Evolutionary conservation across 306 rosid genomes (phyloP).

Genomic region (Mimosa pudica): DNA sequence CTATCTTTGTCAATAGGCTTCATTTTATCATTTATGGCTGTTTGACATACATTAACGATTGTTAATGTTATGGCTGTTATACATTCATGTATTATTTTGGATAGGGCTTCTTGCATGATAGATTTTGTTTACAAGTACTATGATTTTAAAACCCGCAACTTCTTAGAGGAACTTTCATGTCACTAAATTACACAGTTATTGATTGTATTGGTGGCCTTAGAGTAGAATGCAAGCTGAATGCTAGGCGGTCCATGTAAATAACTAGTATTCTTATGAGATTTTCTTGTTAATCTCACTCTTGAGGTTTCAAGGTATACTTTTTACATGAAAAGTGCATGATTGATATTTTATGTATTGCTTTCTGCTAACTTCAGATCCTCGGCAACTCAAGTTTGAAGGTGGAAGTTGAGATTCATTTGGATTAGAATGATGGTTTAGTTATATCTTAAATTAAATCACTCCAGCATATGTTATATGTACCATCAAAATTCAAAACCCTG

Average conservation of each 20-base stretch:
- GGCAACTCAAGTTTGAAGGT: slow-evolving; percentile 62
- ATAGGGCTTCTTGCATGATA: no score
- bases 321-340: slow-evolving; percentile 25
- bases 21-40: slow-evolving; percentile 4
- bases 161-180: no score
- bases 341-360: slow-evolving; percentile 15
- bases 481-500: neutral
- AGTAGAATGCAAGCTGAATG: no score
- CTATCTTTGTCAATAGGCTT: neutral
- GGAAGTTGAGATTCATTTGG: slow-evolving; percentile 79
- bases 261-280: no score
- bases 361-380: slow-evolving; percentile 53
- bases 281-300: neutral
- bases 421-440: slow-evolving; percentile 38
- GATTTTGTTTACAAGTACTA: no score
- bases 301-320: slow-evolving; percentile 12
- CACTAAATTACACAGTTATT: no score
- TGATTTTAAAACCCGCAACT: no score
- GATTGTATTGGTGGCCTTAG: no score
- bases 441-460: slow-evolving; percentile 2
- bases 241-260: no score
- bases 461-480: neutral
- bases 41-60: neutral
- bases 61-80: neutral
- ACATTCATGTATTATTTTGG: no score